phyloP scores from a whole-genome alignment of 2,329 filamentous ascomycete species.

The Fusarium oxysporum region DNA sequence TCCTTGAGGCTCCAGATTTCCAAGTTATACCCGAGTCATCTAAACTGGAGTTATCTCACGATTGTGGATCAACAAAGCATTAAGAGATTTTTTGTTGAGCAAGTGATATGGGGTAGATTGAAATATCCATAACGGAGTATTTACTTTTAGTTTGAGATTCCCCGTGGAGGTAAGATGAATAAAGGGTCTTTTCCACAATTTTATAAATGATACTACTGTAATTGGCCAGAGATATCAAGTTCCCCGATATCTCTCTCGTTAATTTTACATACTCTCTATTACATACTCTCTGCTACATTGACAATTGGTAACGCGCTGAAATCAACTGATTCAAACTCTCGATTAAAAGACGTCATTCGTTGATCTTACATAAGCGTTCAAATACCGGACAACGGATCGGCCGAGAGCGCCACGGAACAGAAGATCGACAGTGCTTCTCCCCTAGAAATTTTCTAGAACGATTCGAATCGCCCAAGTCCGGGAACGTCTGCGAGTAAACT shows the following conservation, averaged over 20 bases:
- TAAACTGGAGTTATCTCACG: neutral
- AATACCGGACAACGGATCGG: neutral
- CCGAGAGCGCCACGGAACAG: neutral
- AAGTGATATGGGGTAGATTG: neutral
- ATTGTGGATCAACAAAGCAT: neutral
- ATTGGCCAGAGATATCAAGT: slow-evolving; percentile 3
- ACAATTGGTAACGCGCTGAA: neutral
- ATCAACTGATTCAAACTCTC: neutral
- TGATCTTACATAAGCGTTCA: neutral
- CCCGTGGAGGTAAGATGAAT: slow-evolving; percentile 9
- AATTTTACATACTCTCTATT: neutral
- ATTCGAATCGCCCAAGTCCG: neutral
- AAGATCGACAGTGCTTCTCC: neutral
- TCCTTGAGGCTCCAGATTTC: neutral
- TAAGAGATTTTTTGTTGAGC: slow-evolving; percentile 4
- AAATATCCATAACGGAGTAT: neutral
- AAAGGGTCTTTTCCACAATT: slow-evolving; percentile 16
- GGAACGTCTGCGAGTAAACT: neutral
- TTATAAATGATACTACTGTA: neutral
- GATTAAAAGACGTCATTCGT: neutral
- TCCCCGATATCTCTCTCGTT: slow-evolving; percentile 5
- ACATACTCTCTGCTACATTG: neutral
- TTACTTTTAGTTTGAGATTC: slow-evolving; percentile 10
- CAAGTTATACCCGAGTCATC: neutral
- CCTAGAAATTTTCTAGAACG: slow-evolving; percentile 18